Conservation (phyloP, 495 filamentous ascomycete genomes). For the Glutinoglossum americanum region DNA sequence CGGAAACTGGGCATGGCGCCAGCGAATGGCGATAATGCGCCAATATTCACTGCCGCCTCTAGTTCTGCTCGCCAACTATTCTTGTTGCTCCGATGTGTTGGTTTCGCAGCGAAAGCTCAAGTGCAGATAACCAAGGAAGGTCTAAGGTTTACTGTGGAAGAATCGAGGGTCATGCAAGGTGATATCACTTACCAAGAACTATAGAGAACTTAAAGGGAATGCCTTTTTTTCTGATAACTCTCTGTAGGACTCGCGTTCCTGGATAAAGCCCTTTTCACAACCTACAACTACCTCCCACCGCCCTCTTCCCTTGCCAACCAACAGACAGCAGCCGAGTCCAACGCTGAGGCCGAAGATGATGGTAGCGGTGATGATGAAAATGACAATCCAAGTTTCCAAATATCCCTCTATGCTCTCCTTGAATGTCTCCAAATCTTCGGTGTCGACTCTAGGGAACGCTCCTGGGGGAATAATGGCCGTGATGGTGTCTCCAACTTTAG, state of each 20-base stretch:
- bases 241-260: slow-evolving; percentile 51
- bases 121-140: slow-evolving; percentile 68
- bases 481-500: slow-evolving; percentile 10
- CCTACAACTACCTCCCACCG: slow-evolving; percentile 47
- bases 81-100: slow-evolving; percentile 73
- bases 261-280: slow-evolving; percentile 68
- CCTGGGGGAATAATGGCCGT: slow-evolving; percentile 2
- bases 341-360: slow-evolving; percentile 13
- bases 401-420: slow-evolving; percentile 68
- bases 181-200: slow-evolving; percentile 2
- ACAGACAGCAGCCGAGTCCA: slow-evolving; percentile 7
- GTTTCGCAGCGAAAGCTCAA: slow-evolving; percentile 58
- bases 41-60: slow-evolving; percentile 53
- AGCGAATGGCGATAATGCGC: not conserved
- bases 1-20: not conserved
- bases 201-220: not conserved
- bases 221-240: not conserved
- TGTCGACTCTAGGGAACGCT: slow-evolving; percentile 30
- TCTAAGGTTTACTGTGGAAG: slow-evolving; percentile 68
- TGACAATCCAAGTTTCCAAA: slow-evolving; percentile 38
- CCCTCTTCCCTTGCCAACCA: slow-evolving; percentile 3
- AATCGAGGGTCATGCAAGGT: slow-evolving; percentile 72
- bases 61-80: slow-evolving; percentile 73
- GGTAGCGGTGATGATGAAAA: slow-evolving; percentile 19
- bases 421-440: slow-evolving; percentile 92